Evolutionary conservation across 169 alveolate species (phyloP), one percentile per base, ranked within the genome.

Genomic region (Plasmodium berghei): DNA sequence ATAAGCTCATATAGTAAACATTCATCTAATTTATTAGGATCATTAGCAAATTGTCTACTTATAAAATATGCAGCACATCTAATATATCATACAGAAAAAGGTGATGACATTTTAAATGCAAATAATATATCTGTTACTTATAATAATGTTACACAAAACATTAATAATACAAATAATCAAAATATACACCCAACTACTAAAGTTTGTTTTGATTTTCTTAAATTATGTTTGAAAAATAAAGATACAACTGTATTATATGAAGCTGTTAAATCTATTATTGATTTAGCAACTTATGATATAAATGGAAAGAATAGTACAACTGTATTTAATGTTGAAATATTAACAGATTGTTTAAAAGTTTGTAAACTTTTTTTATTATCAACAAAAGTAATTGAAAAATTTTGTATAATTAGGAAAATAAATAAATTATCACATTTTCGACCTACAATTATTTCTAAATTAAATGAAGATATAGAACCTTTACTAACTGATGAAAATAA

Each of bases 401-500:
- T 80, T 80, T 52, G 85, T 9, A 80, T 80, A 34, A 94, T 94
- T 75, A 72, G 91, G 26, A 95, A 94, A 69, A 49, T 92, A 2
- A 88, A 87, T 58, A 87, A 66, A 45, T 40, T 94, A 22, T 77
- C 96, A 10, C 95, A 92, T 56, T 46, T 88, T 48, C 52, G 93
- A 74, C 95, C 96, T 20, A 85, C 54, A 8, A 58, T 89, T 24
- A 63, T 77, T n/a, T 71, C 93, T 0, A 80, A 66, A 45, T 45
- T 92, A 40, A 94, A 94, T 71, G 88, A 92, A 69, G 99, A 98
- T 73, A 92, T 97, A 49, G 99, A 97, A 92, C 93, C 94, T 61
- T 90, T 98, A 83, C 96, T 98, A 49, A 92, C 94, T 9, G 98
- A 96, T 85, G 92, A 93, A 71, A 98, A 98, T 92, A 95, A 97